Conservation (phyloP, 352 stramenopile species). For the Lagenidium giganteum region DNA sequence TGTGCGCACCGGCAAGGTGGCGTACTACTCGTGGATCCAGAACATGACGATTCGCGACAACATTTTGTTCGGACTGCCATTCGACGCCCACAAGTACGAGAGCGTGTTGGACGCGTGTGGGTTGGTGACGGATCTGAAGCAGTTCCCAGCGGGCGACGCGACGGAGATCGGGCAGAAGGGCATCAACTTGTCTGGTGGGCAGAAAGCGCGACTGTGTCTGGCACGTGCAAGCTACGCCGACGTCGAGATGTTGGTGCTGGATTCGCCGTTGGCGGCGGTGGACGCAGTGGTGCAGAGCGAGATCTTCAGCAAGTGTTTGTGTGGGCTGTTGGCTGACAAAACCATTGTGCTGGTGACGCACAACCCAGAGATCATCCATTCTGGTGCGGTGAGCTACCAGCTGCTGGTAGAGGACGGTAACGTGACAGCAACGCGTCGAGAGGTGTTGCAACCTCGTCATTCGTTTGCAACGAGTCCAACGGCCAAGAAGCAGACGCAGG, state of each 20-base stretch:
- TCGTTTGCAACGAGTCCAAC: too few species aligned
- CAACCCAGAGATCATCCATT: constrained; percentile 47
- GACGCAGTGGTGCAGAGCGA: constrained; percentile 66
- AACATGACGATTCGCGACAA: constrained; percentile 79
- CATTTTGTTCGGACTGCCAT: constrained; percentile 89
- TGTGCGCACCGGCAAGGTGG: constrained; percentile 31
- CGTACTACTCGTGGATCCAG: constrained; percentile 88
- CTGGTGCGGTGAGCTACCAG: too few species aligned
- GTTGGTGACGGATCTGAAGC: constrained; percentile 58
- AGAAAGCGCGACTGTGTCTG: constrained; percentile 80
- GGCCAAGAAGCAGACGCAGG: too few species aligned
- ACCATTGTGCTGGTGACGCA: constrained; percentile 57
- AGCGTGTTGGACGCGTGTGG: constrained; percentile 56
- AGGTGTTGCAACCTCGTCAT: too few species aligned
- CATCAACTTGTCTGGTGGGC: constrained; percentile 92
- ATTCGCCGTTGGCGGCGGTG: constrained; percentile 37
- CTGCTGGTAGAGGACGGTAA: constrained; percentile 3
- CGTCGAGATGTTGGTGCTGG: constrained; percentile 53
- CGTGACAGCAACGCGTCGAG: too few species aligned
- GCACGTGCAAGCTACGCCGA: constrained; percentile 71
- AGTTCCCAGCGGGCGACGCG: constrained; percentile 72
- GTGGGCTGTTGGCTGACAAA: constrained; percentile 39
- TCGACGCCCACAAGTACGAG: constrained; percentile 46
- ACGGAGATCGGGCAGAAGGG: constrained; percentile 96
- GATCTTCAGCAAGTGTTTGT: constrained; percentile 69